These are phyloP conservation scores for Alnus glutinosa DNA, from an alignment of 306 rosid genomes.

Conservation along the genomic window DNA sequence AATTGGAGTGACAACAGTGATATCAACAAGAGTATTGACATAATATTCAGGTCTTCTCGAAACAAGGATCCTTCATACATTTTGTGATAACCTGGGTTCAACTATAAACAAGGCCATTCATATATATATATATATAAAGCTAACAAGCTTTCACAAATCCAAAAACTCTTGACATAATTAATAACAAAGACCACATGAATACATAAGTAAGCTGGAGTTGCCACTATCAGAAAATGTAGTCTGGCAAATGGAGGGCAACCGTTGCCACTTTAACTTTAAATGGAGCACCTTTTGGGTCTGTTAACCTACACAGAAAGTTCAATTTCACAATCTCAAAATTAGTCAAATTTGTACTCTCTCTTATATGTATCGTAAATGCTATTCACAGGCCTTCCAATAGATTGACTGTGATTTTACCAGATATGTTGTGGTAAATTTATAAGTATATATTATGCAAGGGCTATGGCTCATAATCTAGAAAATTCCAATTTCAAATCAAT, in stretches of 20 bases:
- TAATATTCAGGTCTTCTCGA: background rate
- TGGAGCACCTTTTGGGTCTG: constrained; percentile 49
- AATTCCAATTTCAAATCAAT: background rate
- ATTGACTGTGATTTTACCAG: background rate
- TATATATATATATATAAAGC: background rate
- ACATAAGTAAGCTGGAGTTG: background rate
- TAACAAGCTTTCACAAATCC: background rate
- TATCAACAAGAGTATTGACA: no score
- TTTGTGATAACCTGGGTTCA: background rate
- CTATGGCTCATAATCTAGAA: background rate
- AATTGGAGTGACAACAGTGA: background rate
- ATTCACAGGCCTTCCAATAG: background rate
- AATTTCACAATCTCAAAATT: background rate
- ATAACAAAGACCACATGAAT: background rate
- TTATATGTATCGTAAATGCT: background rate
- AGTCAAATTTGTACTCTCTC: constrained; percentile 8
- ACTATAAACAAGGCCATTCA: background rate
- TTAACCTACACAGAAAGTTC: constrained; percentile 41
- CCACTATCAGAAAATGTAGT: constrained; percentile 66
- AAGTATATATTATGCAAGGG: background rate
- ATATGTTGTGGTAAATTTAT: background rate
- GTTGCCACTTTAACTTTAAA: constrained; percentile 63
- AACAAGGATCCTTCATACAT: background rate
- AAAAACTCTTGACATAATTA: background rate
- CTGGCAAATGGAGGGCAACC: constrained; percentile 73